A percentile compares a stretch with the other conserved stretches of the same genome.
These are phyloP conservation scores for Aethionema arabicum DNA, from an alignment of 345 rosid genomes.

Conservation along the genomic window DNA sequence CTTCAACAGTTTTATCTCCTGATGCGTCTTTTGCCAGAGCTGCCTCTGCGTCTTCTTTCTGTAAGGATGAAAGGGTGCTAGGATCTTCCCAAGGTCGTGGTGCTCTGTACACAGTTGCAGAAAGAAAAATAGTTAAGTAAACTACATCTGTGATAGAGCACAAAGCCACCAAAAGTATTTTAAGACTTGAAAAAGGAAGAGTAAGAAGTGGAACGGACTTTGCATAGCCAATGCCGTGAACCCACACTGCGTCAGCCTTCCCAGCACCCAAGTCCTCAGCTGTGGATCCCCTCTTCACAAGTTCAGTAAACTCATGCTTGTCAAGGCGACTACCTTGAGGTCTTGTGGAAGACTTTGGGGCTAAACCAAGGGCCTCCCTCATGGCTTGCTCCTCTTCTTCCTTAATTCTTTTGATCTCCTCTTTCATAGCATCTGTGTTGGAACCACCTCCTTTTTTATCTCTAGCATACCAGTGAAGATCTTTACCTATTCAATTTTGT, in stretches of 20 bases:
- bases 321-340: conserved; percentile 89
- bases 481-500: conserved; percentile 59
- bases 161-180: not conserved
- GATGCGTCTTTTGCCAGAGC: conserved; percentile 39
- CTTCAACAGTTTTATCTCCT: conserved; percentile 40
- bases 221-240: conserved; percentile 85
- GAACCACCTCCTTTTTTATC: conserved; percentile 57
- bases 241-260: conserved; percentile 85
- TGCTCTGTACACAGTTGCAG: conserved; percentile 45
- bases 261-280: conserved; percentile 97
- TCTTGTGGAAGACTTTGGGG: conserved; percentile 70
- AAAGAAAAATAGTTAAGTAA: not conserved
- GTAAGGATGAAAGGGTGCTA: conserved; percentile 49
- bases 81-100: conserved; percentile 96
- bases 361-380: conserved; percentile 99
- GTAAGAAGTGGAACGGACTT: conserved; percentile 45
- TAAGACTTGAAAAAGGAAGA: not conserved
- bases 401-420: conserved; percentile 82
- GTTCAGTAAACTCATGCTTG: conserved; percentile 88
- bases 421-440: conserved; percentile 64
- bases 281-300: conserved; percentile 87
- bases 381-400: conserved; percentile 97
- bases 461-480: conserved; percentile 85
- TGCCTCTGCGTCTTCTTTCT: conserved; percentile 40
- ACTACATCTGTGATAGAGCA: conserved; percentile 7